Percentiles rank a stretch among this genome's conserved stretches.
phyloP scores from a whole-genome alignment of 208 protist species.

The Wallacemonas sp. region DNA sequence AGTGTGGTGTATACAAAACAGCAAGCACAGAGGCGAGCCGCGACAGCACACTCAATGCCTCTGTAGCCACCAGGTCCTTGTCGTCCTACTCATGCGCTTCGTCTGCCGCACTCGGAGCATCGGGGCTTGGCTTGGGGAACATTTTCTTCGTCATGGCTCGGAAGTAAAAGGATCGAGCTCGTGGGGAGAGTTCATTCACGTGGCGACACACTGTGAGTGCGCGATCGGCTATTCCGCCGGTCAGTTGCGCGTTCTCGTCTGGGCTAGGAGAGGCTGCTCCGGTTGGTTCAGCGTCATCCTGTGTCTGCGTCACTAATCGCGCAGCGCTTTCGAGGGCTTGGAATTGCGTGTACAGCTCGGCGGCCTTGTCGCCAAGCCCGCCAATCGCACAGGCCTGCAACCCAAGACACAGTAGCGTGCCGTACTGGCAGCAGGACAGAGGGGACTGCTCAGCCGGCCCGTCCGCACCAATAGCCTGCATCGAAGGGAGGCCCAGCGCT shows the following conservation, averaged over 20 bases:
- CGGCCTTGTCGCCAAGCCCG: slow-evolving; percentile 43
- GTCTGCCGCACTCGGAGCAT: too few species aligned
- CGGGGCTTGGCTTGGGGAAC: too few species aligned
- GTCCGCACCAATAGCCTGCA: slow-evolving; percentile 5
- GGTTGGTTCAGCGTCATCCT: background rate
- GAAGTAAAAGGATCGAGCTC: slow-evolving; percentile 63
- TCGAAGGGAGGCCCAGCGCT: slow-evolving; percentile 28
- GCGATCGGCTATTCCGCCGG: too few species aligned
- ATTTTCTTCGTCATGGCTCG: slow-evolving; percentile 82
- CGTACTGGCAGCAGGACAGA: slow-evolving; percentile 5
- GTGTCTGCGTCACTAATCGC: background rate
- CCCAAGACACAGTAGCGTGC: slow-evolving; percentile 44
- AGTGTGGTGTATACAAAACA: too few species aligned
- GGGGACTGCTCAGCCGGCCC: background rate
- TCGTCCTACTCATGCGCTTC: too few species aligned
- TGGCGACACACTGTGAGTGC: background rate
- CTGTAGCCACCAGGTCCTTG: too few species aligned
- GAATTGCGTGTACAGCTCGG: slow-evolving; percentile 52
- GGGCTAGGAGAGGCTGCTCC: too few species aligned
- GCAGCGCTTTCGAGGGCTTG: slow-evolving; percentile 24
- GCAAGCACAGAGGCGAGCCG: too few species aligned
- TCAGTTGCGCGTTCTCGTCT: too few species aligned
- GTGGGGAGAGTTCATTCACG: slow-evolving; percentile 30
- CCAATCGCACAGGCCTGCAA: slow-evolving; percentile 73
- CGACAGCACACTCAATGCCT: too few species aligned